Conservation (phyloP, 768 basidiomycete genomes). For the Kwoniella bestiolae region DNA sequence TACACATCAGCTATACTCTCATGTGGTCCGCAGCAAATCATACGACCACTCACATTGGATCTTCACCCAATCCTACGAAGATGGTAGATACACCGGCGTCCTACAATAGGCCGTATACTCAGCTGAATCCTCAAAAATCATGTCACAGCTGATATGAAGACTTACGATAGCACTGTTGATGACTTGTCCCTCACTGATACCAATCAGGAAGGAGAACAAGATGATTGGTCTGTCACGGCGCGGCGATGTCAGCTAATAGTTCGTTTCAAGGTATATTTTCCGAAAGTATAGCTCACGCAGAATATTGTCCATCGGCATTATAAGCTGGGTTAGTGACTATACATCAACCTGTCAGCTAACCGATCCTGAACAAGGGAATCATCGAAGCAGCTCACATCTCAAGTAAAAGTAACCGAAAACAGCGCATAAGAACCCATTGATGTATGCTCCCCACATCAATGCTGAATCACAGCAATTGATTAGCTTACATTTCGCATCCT, state of each 20-base stretch:
- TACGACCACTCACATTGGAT: constrained; percentile 68
- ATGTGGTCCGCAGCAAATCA: neutral
- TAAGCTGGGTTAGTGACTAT: constrained; percentile 69
- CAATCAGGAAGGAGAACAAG: constrained; percentile 80
- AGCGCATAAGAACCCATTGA: constrained; percentile 72
- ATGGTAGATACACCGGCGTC: constrained; percentile 89
- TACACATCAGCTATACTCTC: neutral
- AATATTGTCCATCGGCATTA: constrained; percentile 74
- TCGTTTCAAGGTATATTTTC: neutral
- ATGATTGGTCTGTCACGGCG: constrained; percentile 62
- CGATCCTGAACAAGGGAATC: neutral
- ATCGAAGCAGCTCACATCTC: constrained; percentile 63
- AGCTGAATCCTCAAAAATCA: neutral
- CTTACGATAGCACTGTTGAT: constrained; percentile 47
- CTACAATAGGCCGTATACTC: constrained; percentile 6
- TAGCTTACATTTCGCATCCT: neutral
- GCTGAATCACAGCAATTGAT: constrained; percentile 59
- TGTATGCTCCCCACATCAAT: constrained; percentile 79
- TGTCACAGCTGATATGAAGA: neutral
- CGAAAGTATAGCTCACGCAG: constrained; percentile 58
- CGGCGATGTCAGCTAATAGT: neutral
- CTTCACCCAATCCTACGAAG: constrained; percentile 84
- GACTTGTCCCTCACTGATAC: constrained; percentile 61
- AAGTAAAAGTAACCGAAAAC: constrained; percentile 79
- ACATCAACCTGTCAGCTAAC: constrained; percentile 16